Evolutionary conservation across 2,329 filamentous ascomycete genomes (phyloP).

Genomic region (Calonectria hongkongensis): DNA sequence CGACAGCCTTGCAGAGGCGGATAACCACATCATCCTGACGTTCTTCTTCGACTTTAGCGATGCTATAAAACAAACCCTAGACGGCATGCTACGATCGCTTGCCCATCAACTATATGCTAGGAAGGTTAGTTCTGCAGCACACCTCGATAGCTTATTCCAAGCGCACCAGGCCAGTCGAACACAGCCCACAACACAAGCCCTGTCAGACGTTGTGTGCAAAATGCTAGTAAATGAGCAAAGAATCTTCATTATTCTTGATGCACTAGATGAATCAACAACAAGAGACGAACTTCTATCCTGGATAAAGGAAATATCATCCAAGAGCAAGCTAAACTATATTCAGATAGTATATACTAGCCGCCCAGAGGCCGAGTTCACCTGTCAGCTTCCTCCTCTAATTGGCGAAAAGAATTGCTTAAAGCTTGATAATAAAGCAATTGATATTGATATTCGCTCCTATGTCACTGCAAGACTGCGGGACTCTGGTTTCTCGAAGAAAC

Average conservation of each 20-base stretch:
- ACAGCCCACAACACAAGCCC: too few species aligned
- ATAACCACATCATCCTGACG: background rate
- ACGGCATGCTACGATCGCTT: background rate
- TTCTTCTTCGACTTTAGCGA: background rate
- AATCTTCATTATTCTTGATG: background rate
- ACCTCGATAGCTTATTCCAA: background rate
- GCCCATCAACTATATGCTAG: background rate
- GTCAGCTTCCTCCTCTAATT: background rate
- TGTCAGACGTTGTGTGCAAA: background rate
- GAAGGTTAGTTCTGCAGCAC: background rate
- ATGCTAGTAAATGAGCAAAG: background rate
- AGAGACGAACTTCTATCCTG: background rate
- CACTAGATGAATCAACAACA: background rate
- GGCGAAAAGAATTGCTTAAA: background rate
- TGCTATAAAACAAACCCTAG: background rate
- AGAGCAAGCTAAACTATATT: background rate
- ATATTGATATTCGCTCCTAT: background rate
- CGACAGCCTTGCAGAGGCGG: background rate
- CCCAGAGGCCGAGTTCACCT: background rate
- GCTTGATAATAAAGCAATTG: background rate
- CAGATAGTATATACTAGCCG: background rate
- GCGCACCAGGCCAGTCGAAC: too few species aligned
- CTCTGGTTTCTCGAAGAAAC: too few species aligned
- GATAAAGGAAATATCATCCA: background rate
- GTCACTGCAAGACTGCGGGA: background rate